Evolutionary conservation across 2,329 filamentous ascomycete species (phyloP).

Genomic region (Neophaeococcomyces aloes): DNA sequence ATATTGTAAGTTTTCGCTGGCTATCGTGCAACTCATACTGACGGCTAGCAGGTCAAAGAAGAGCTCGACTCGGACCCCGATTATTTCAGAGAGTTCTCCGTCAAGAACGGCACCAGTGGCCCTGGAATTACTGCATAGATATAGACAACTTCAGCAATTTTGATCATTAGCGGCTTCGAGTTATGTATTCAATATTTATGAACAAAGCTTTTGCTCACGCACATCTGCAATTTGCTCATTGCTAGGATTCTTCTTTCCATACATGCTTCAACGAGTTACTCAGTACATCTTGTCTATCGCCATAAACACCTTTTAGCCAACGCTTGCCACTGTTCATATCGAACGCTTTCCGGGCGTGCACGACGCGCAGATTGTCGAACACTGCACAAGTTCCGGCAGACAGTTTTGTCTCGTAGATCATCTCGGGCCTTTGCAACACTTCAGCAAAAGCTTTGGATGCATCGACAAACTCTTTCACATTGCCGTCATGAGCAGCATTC

Average conservation of each 20-base stretch:
- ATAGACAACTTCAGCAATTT: conserved; percentile 14
- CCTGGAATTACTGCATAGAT: conserved; percentile 8
- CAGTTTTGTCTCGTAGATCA: conserved; percentile 61
- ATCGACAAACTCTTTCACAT: conserved; percentile 15
- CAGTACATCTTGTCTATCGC: conserved; percentile 54
- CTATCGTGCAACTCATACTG: not conserved
- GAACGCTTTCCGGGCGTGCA: conserved; percentile 74
- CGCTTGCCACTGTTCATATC: conserved; percentile 54
- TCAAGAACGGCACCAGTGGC: conserved; percentile 26
- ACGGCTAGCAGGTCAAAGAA: conserved; percentile 64
- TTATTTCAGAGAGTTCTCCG: conserved; percentile 65
- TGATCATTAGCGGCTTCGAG: not conserved
- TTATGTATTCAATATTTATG: not conserved
- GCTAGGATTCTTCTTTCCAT: not conserved
- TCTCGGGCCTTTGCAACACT: conserved; percentile 46
- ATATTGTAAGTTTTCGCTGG: conserved; percentile 66
- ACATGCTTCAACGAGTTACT: conserved; percentile 15
- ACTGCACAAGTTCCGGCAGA: conserved; percentile 76
- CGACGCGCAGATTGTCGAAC: conserved; percentile 75
- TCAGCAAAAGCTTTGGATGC: conserved; percentile 51
- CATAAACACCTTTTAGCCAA: conserved; percentile 79
- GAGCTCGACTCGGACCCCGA: conserved; percentile 74
- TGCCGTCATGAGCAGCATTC: not conserved
- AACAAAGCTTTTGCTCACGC: conserved; percentile 14
- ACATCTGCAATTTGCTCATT: not conserved